These are phyloP conservation scores for Aspergillus glaucus DNA, from an alignment of 2,329 filamentous ascomycete genomes.

Conservation along the genomic window DNA sequence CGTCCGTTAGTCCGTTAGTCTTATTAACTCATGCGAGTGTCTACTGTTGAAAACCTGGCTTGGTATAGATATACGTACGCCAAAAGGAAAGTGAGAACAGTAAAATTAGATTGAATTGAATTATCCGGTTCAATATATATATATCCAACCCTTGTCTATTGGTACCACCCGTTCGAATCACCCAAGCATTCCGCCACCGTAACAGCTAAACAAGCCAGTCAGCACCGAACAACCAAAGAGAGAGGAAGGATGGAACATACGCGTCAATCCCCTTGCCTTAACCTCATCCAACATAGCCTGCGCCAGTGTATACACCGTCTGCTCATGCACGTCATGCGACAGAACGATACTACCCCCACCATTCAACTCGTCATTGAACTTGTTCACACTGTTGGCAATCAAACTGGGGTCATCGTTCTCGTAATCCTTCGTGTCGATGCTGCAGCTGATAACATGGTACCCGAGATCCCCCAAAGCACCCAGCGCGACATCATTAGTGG, in stretches of 20 bases:
- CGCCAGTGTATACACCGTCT: constrained; percentile 29
- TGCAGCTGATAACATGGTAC: constrained; percentile 41
- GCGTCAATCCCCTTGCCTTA: constrained; percentile 33
- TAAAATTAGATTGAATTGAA: too few species aligned
- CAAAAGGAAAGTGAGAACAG: too few species aligned
- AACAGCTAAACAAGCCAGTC: constrained; percentile 31
- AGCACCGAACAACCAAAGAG: background rate
- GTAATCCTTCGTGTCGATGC: constrained; percentile 42
- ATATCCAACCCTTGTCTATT: constrained; percentile 3
- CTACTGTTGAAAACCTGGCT: too few species aligned
- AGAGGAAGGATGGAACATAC: constrained; percentile 13
- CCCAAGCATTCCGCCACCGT: constrained; percentile 55
- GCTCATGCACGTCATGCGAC: constrained; percentile 33
- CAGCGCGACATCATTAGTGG: constrained; percentile 26
- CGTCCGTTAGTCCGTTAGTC: too few species aligned
- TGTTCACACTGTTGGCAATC: constrained; percentile 25
- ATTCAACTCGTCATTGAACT: constrained; percentile 26
- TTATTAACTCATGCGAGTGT: too few species aligned
- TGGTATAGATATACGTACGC: too few species aligned
- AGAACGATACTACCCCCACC: constrained; percentile 28
- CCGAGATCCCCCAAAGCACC: constrained; percentile 34
- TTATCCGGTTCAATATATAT: too few species aligned
- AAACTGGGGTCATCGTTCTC: constrained; percentile 25
- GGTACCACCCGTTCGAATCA: constrained; percentile 50
- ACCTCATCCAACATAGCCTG: constrained; percentile 33